phyloP scores from a whole-genome alignment of 2,329 filamentous ascomycete genomes.

The Penicillium digitatum region DNA sequence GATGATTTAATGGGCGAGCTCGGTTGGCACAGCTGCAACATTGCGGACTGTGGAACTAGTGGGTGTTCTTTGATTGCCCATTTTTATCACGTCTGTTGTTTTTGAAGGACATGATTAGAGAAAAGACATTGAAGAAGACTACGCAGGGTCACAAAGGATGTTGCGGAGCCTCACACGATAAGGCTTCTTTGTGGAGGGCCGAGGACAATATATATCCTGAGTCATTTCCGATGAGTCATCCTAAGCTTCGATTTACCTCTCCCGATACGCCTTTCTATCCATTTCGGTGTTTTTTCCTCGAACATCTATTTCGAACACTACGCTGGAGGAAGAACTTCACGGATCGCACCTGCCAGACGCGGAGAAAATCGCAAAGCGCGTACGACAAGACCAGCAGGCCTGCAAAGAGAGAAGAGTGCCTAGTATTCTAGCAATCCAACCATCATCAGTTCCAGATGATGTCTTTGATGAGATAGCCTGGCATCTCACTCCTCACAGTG shows the following conservation, averaged over 20 bases:
- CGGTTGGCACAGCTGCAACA: slow-evolving; percentile 13
- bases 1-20: slow-evolving; percentile 21
- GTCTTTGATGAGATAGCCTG: slow-evolving; percentile 8
- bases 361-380: slow-evolving; percentile 15
- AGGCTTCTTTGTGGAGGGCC: not conserved
- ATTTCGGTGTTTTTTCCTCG: not conserved
- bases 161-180: not conserved
- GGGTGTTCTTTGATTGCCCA: not conserved
- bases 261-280: not conserved
- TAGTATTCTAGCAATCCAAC: slow-evolving; percentile 16
- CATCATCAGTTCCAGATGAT: slow-evolving; percentile 12
- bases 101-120: no score
- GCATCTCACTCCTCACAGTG: slow-evolving; percentile 14
- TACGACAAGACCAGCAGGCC: slow-evolving; percentile 19
- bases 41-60: not conserved
- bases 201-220: not conserved
- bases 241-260: not conserved
- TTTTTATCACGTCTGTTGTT: not conserved
- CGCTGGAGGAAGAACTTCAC: not conserved
- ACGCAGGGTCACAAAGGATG: not conserved
- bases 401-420: slow-evolving; percentile 31
- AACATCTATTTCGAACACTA: not conserved
- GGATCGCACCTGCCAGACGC: slow-evolving; percentile 9
- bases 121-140: not conserved
- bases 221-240: not conserved